Evolutionary conservation across 176 grass and related monocot species (phyloP), one percentile per base, ranked within the genome.

Genomic region (Oryza meridionalis): DNA sequence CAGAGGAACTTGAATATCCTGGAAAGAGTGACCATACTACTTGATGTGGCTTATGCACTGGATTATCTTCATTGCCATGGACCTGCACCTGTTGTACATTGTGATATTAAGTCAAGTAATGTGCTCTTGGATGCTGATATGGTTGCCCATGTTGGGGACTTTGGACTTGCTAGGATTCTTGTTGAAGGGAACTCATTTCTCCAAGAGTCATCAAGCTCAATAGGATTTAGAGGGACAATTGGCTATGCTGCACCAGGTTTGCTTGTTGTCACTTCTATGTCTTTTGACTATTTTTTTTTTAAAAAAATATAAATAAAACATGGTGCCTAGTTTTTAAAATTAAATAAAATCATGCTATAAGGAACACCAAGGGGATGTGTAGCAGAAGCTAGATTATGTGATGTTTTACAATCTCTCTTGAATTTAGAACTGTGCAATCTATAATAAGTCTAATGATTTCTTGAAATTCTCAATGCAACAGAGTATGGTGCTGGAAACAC

Each of bases 11-110:
- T 90, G 24, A 66, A 65, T 32, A 55, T 90, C 4, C 22, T 62
- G 4, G 7, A 80, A 4, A 84, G 79, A 62, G 79, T 84, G 11
- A 70, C 4, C 22, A 65, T 90, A 79, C 26, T 75, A 0, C 44
- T 90, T 3, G 84, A 87, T 79, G 73, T 90, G 26, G 78, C 88
- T 78, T 32, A 6, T 19, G 81, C 86, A 2, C 71, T 88, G 65
- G 80, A 88, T 22, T 79, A 88, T 47, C 77, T 84, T 51, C 86
- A 88, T 14, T 22, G 53, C n/a, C 51, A 67, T 55, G 81, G 79
- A 31, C 63, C 73, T 0, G 1, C 3, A 72, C 86, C 73, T n/a
- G 8, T 84, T 83, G 80, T 51, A 17, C 80, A 88, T 29, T 77
- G 73, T 58, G 80, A 88, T 27, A 0, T 83, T 13, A 88, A 88